Percentiles rank a stretch among this genome's conserved stretches.
Conservation (phyloP, 2,329 filamentous ascomycete species). For the Pseudogymnoascus sp. region DNA sequence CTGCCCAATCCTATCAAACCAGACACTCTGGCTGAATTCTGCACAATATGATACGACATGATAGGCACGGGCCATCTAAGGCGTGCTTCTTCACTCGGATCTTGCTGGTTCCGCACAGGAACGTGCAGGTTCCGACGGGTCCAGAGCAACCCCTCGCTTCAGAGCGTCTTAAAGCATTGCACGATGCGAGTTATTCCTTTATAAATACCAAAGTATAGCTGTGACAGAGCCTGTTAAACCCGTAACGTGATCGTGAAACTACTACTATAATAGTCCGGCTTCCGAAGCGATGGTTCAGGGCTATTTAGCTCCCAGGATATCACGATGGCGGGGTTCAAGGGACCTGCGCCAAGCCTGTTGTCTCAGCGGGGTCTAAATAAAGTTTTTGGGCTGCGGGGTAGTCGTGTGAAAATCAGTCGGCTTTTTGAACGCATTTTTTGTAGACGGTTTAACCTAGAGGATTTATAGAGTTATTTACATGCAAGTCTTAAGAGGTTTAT, state of each 20-base stretch:
- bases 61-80: slow-evolving; percentile 1
- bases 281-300: neutral
- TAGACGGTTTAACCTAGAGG: neutral
- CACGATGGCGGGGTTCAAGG: neutral
- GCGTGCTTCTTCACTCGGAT: neutral
- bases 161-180: neutral
- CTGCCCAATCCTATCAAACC: neutral
- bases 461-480: neutral
- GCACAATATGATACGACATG: neutral
- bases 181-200: neutral
- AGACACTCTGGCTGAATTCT: neutral
- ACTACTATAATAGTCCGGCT: neutral
- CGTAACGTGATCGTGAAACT: neutral
- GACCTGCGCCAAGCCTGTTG: neutral
- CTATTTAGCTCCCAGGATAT: neutral
- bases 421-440: neutral
- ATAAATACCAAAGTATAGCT: neutral
- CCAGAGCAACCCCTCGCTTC: neutral
- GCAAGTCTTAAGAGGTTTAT: neutral
- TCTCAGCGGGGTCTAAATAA: neutral
- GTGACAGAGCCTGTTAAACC: neutral
- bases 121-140: neutral
- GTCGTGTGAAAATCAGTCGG: neutral
- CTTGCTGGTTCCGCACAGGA: neutral
- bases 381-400: slow-evolving; percentile 1